Percentiles rank a stretch among this genome's conserved stretches.
Evolutionary conservation across 768 basidiomycete species (phyloP).

Genomic region (Amyloporia xantha): DNA sequence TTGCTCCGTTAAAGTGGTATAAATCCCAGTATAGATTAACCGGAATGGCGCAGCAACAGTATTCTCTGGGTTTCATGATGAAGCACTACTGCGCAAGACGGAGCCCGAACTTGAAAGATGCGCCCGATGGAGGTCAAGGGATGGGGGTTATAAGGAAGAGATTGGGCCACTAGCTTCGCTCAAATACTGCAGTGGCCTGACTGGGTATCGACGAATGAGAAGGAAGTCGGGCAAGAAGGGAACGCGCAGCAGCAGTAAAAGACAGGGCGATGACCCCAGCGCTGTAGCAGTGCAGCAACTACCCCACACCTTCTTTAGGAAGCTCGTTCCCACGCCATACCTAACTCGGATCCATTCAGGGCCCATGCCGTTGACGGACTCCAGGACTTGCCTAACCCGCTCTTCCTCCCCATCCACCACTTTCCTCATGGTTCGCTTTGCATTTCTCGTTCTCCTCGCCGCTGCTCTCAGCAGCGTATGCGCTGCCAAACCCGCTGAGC

Average conservation of each 20-base stretch:
- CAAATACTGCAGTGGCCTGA: too few relatives aligned
- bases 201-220: conserved; percentile 1
- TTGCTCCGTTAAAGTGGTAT: conserved; percentile 73
- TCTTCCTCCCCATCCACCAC: not conserved
- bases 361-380: conserved; percentile 3
- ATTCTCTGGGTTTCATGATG: conserved; percentile 71
- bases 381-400: not conserved
- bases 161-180: too few relatives aligned
- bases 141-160: too few relatives aligned
- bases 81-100: conserved; percentile 9
- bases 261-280: too few relatives aligned
- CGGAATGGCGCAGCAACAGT: conserved; percentile 92
- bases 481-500: conserved; percentile 17
- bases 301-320: not conserved
- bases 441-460: conserved; percentile 18
- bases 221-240: conserved; percentile 3
- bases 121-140: too few relatives aligned
- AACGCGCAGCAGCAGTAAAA: not conserved
- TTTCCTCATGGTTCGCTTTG: conserved; percentile 21
- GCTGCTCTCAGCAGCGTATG: conserved; percentile 21
- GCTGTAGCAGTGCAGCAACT: not conserved
- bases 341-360: not conserved
- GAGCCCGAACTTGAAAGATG: too few relatives aligned
- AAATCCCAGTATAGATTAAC: conserved; percentile 88
- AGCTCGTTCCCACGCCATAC: conserved; percentile 1